Evolutionary conservation across 805 yeast genomes (phyloP).

Genomic region (Candida loeiensis): DNA sequence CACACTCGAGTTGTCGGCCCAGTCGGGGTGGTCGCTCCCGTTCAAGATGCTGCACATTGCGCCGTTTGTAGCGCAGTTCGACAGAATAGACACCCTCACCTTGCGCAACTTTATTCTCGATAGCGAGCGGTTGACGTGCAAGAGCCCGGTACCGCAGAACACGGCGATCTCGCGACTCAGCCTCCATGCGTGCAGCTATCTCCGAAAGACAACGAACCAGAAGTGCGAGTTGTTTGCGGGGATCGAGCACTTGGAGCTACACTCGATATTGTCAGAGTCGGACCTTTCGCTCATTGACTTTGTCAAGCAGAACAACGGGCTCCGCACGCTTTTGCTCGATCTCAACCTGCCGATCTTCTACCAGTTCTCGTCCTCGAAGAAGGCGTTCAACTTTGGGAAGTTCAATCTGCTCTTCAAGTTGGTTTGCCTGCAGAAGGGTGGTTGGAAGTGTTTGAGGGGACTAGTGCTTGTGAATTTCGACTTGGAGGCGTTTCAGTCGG

Average conservation of each 20-base stretch:
- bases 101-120: conserved; percentile 44
- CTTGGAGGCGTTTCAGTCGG: conserved; percentile 17
- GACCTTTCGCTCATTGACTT: conserved; percentile 52
- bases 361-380: conserved; percentile 14
- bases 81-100: conserved; percentile 37
- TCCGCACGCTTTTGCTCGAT: conserved; percentile 44
- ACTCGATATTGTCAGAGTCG: conserved; percentile 37
- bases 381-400: conserved; percentile 28
- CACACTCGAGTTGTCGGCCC: conserved; percentile 38
- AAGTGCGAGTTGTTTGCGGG: conserved; percentile 33
- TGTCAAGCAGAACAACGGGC: conserved; percentile 30
- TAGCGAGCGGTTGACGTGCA: conserved; percentile 16
- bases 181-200: conserved; percentile 11
- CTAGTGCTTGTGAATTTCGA: conserved; percentile 32
- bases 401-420: conserved; percentile 25
- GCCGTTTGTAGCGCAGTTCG: conserved; percentile 41
- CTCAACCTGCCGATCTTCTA: conserved; percentile 46
- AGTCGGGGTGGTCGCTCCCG: conserved; percentile 52
- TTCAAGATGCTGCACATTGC: conserved; percentile 43
- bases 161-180: conserved; percentile 12
- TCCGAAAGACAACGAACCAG: conserved; percentile 11
- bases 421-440: conserved; percentile 34
- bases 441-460: conserved; percentile 23
- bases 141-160: conserved; percentile 10
- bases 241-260: conserved; percentile 36